Evolutionary conservation across 2,329 filamentous ascomycete species (phyloP).

Genomic region (Coniella lustricola): DNA sequence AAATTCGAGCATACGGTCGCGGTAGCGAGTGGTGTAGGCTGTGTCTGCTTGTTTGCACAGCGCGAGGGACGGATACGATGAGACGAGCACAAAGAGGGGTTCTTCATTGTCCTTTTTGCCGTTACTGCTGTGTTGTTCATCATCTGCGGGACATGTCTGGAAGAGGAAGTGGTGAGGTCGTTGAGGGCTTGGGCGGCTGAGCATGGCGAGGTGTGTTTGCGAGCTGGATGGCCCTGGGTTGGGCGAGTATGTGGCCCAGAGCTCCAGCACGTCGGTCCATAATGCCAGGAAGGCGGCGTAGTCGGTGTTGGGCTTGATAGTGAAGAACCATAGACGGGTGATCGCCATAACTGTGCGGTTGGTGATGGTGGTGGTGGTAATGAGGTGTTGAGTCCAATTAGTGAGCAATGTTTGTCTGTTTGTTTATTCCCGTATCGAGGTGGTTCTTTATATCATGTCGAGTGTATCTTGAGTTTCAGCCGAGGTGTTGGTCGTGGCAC

Average conservation of each 20-base stretch:
- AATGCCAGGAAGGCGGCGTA: slow-evolving; percentile 12
- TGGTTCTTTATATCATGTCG: too few species aligned
- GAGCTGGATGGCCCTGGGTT: background rate
- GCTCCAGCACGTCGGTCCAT: slow-evolving; percentile 12
- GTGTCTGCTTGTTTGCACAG: slow-evolving; percentile 14
- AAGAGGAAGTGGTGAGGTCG: slow-evolving; percentile 15
- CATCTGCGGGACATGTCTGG: background rate
- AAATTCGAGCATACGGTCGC: slow-evolving; percentile 3
- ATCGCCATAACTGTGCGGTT: slow-evolving; percentile 10
- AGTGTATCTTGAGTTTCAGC: too few species aligned
- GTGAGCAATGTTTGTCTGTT: background rate
- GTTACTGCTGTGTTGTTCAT: background rate
- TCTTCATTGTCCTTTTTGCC: background rate
- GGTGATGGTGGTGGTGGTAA: background rate
- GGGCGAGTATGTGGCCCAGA: slow-evolving; percentile 13
- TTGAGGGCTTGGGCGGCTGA: slow-evolving; percentile 1
- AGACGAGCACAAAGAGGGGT: slow-evolving; percentile 12
- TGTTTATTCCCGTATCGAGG: too few species aligned
- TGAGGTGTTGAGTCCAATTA: background rate
- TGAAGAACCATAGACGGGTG: slow-evolving; percentile 17
- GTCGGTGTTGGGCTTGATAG: slow-evolving; percentile 6
- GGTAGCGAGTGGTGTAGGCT: slow-evolving; percentile 10
- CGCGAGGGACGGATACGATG: slow-evolving; percentile 13
- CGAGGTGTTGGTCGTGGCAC: too few species aligned
- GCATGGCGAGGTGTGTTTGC: slow-evolving; percentile 2